Evolutionary conservation across 345 rosid genomes (phyloP).

Genomic region (Garcia nutans): DNA sequence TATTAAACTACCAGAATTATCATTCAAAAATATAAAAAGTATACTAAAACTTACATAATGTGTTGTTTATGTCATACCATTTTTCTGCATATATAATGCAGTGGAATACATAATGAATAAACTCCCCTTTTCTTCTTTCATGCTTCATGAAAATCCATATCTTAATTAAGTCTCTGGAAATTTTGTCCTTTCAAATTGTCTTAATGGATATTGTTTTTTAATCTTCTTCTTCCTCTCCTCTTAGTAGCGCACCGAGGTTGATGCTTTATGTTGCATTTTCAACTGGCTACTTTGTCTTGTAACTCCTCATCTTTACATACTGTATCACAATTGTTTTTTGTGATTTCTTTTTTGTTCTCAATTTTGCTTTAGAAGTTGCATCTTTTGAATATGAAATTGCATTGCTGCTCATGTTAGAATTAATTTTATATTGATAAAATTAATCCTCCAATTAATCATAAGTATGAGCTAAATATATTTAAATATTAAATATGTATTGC

Average conservation of each 20-base stretch:
- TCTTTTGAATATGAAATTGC: neutral
- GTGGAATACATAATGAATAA: neutral
- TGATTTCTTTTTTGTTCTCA: neutral
- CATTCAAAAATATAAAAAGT: too few relatives aligned
- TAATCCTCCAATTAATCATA: too few relatives aligned
- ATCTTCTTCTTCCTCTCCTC: neutral
- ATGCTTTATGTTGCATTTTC: neutral
- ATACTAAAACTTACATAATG: too few relatives aligned
- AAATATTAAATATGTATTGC: too few relatives aligned
- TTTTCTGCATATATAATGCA: neutral
- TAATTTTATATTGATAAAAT: too few relatives aligned
- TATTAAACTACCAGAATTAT: too few relatives aligned
- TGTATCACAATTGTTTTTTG: neutral
- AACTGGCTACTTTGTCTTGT: neutral
- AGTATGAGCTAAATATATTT: too few relatives aligned
- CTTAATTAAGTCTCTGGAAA: neutral
- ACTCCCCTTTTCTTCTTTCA: neutral
- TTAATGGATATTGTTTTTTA: neutral
- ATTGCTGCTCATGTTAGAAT: too few relatives aligned
- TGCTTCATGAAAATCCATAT: neutral
- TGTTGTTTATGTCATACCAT: neutral
- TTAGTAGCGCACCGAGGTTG: neutral
- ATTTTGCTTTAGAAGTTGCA: neutral
- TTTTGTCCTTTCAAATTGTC: neutral
- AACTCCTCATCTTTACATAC: neutral